Evolutionary conservation across 2,329 filamentous ascomycete species (phyloP), one percentile per base, ranked within the genome.

Genomic region (Didymella arachidicola): DNA sequence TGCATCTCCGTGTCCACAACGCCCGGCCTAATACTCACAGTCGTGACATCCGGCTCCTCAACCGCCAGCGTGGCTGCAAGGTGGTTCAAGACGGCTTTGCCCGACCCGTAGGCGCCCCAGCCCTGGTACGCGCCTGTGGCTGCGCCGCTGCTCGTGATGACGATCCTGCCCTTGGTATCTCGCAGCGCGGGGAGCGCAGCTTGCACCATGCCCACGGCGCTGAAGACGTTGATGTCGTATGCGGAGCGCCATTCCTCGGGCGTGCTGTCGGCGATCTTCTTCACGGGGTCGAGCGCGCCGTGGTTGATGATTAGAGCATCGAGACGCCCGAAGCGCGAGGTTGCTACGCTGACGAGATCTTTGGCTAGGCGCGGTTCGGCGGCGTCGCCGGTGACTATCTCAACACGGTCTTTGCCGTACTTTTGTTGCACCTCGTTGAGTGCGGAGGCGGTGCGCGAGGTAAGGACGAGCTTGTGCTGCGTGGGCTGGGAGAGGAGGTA

Each of bases 1-100:
- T 97, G 93, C 93, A 97, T 97, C 50, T 89, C 89, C 0, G 93
- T 97, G 72, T 97, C 90, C 7, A 96, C 89, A 44, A 91, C 87
- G 2, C 93, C 93, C 0, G 93, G 93, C 4, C 88, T 83, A 32
- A 97, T 80, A 0, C 91, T 83, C 0, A 97, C 79, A 12, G 86
- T 88, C 0, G 86, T 90, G 43, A 97, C 87, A 14, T 88, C 82
- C 1, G 89, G 87, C 75, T 97, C 93, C 72, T 97, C 93, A 1
- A 83, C 82, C 0, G 86, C 86, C 34, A 97, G 77, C 34, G 93
- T 92, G 41, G 84, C 78, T 0, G 88, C 87, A 5, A 97, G 79
- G 66, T 94, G 91, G 75, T 96, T 96, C 69, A 95, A 74, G 1
- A 90, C 92, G 0, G 92, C 92, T 78, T 97, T 97, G 18, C 88